Evolutionary conservation across 495 filamentous ascomycete species (phyloP), one percentile per base, ranked within the genome.

Genomic region (Penicillium antarcticum): DNA sequence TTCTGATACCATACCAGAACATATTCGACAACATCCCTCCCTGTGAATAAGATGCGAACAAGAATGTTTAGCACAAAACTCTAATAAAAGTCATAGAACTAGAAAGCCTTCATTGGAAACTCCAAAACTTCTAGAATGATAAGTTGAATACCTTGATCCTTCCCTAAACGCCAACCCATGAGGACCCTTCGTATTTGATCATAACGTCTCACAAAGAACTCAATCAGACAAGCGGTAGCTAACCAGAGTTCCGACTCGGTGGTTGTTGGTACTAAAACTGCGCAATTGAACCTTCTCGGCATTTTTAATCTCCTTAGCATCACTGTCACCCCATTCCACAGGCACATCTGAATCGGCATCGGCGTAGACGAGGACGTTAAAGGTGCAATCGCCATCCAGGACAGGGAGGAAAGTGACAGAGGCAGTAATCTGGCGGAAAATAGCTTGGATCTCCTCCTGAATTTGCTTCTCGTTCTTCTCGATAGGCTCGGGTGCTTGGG

Each of bases 241-340:
- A 35, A 98, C 94, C 35, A 96, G 66, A 4, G 94, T 97, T 64
- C 96, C 95, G 3, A 98, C 95, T 7, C 86, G 79, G 67, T 98
- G 94, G 58, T 83, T 94, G 51, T 85, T 89, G 5, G 94, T 98
- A 68, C 91, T 96, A 70, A 97, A 98, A 51, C 92, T 95, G 59
- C 95, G 79, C 57, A 98, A 71, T 69, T 95, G 91, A 8, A 98
- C 94, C 66, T 95, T 92, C 76, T 98, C 94, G 13, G 89, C 92
- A 60, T 92, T 89, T 65, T 85, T 86, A 60, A 98, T 96, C 77
- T 98, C 94, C 74, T 96, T 97, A 41, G 95, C 92, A 65, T 98
- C 94, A 61, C 89, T 95, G 73, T 98, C 94, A 31, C 94, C 94
- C 94, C 94, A 98, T 70, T 98, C 95, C 51, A 98, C 87, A 5